phyloP scores from a whole-genome alignment of 2,329 filamentous ascomycete genomes.

The Ophiostoma populinum region DNA sequence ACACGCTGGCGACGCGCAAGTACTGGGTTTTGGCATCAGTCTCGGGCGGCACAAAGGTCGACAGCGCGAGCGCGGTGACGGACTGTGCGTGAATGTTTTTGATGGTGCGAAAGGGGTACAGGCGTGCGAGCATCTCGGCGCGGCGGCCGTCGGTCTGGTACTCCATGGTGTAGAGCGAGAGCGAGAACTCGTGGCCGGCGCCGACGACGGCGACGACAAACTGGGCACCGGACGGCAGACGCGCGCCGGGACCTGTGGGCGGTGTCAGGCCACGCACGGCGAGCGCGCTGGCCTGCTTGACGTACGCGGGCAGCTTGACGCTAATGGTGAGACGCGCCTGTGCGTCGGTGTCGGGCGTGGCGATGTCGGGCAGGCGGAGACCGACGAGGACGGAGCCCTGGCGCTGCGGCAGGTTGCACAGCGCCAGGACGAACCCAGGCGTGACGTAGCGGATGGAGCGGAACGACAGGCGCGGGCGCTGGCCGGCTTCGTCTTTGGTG shows the following conservation, averaged over 20 bases:
- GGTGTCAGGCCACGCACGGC: slow-evolving; percentile 55
- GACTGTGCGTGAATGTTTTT: slow-evolving; percentile 36
- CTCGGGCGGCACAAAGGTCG: slow-evolving; percentile 31
- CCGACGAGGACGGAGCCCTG: slow-evolving; percentile 40
- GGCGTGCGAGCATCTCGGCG: slow-evolving; percentile 32
- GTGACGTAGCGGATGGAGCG: slow-evolving; percentile 42
- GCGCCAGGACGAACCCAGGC: slow-evolving; percentile 37
- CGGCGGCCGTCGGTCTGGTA: slow-evolving; percentile 34
- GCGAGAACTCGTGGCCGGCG: slow-evolving; percentile 53
- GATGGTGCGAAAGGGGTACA: slow-evolving; percentile 33
- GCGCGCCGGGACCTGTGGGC: slow-evolving; percentile 24
- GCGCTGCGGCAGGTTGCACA: slow-evolving; percentile 40
- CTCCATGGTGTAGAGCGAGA: slow-evolving; percentile 63
- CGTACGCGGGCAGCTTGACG: slow-evolving; percentile 39
- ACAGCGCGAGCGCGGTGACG: slow-evolving; percentile 43
- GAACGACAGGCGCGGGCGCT: slow-evolving; percentile 31
- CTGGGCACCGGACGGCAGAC: slow-evolving; percentile 47
- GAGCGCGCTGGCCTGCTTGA: slow-evolving; percentile 61
- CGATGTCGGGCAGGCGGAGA: slow-evolving; percentile 25
- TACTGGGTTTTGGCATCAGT: slow-evolving; percentile 29
- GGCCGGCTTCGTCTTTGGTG: slow-evolving; percentile 23
- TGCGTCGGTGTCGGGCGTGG: slow-evolving; percentile 16
- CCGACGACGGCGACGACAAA: slow-evolving; percentile 66
- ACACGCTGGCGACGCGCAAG: slow-evolving; percentile 66
- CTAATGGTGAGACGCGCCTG: slow-evolving; percentile 32